Evolutionary conservation across 179 eudicot species (phyloP).

Genomic region (Patellifolia procumbens): DNA sequence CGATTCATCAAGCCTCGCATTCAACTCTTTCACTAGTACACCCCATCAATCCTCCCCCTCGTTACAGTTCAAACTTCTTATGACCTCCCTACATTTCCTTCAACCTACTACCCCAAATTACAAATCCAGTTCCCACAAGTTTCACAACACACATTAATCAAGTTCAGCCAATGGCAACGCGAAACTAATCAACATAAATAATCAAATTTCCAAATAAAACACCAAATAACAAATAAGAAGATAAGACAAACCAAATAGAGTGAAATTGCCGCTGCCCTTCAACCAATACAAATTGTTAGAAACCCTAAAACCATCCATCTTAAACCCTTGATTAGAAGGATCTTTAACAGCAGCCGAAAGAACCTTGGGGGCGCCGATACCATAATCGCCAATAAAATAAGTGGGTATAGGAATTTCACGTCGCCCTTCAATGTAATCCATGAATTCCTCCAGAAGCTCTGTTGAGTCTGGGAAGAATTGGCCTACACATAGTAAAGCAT

Average conservation of each 20-base stretch:
- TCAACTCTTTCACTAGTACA: not conserved
- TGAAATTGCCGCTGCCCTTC: slow-evolving; percentile 88
- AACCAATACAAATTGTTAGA: slow-evolving; percentile 83
- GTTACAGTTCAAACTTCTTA: not conserved
- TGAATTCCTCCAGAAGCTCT: slow-evolving; percentile 66
- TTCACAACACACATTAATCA: not conserved
- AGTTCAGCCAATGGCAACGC: not conserved
- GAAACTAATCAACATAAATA: not conserved
- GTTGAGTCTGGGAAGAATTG: slow-evolving; percentile 84
- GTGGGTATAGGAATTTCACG: slow-evolving; percentile 69
- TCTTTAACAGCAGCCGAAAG: slow-evolving; percentile 57
- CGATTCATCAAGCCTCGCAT: not conserved
- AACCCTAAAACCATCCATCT: slow-evolving; percentile 81
- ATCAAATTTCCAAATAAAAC: not conserved
- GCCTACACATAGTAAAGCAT: slow-evolving; percentile 86
- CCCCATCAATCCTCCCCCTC: not conserved
- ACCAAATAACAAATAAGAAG: not conserved
- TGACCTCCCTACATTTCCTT: not conserved
- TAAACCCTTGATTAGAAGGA: slow-evolving; percentile 69
- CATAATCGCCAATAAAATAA: slow-evolving; percentile 87
- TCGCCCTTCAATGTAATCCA: slow-evolving; percentile 69
- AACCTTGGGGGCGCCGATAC: slow-evolving; percentile 60
- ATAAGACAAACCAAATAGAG: slow-evolving; percentile 48
- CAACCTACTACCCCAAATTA: slow-evolving; percentile 2
- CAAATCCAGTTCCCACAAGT: not conserved